These are phyloP conservation scores for Stropharia rugosoannulata DNA, from an alignment of 768 basidiomycete species.

Conservation along the genomic window DNA sequence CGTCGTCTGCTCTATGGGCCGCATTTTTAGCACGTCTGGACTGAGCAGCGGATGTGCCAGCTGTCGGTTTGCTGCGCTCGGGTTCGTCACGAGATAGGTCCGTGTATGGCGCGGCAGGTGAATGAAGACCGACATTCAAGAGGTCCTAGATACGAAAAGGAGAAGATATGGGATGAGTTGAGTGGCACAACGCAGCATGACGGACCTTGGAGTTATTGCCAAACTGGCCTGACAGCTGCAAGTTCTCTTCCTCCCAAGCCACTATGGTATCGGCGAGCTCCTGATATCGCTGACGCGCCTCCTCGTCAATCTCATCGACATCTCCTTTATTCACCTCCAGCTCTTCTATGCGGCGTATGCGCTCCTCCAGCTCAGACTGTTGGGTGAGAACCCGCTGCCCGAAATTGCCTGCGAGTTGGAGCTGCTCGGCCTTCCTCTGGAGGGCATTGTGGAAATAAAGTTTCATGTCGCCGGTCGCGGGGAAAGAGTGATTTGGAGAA, in stretches of 20 bases:
- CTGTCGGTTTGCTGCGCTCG: constrained; percentile 59
- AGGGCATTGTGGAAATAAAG: constrained; percentile 68
- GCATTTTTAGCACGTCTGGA: constrained; percentile 90
- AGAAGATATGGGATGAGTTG: constrained; percentile 4
- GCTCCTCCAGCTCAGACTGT: constrained; percentile 89
- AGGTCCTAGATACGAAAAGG: constrained; percentile 31
- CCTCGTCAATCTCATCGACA: constrained; percentile 61
- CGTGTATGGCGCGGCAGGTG: constrained; percentile 41
- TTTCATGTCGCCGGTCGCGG: constrained; percentile 60
- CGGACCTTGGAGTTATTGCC: constrained; percentile 60
- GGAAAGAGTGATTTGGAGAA: constrained; percentile 33
- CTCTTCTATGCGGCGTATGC: constrained; percentile 80
- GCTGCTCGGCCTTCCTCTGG: constrained; percentile 89
- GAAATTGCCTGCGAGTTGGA: constrained; percentile 87
- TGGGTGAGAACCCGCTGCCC: constrained; percentile 93
- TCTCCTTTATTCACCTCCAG: constrained; percentile 62
- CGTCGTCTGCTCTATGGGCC: constrained; percentile 85
- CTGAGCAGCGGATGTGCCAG: constrained; percentile 78
- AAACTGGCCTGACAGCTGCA: constrained; percentile 69
- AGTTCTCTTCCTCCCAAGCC: constrained; percentile 79
- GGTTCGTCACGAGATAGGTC: constrained; percentile 61
- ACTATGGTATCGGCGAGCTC: constrained; percentile 76
- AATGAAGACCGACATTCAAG: constrained; percentile 43
- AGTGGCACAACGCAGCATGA: constrained; percentile 16
- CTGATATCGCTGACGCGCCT: constrained; percentile 70